Conservation (phyloP, 148 eudicot genomes). For the Arctostaphylos glauca region DNA sequence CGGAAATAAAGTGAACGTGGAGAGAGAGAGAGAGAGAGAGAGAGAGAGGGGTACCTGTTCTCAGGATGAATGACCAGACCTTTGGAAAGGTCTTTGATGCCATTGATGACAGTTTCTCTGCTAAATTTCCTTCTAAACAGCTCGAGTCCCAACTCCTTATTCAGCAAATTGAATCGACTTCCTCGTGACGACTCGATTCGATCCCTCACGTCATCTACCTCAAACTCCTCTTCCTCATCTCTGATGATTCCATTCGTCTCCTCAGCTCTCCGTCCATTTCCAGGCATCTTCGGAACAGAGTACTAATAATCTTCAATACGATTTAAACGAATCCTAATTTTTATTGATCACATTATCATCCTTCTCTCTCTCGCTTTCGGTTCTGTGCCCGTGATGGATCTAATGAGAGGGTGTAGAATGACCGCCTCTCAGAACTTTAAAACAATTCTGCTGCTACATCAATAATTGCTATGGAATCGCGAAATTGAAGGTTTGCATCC, state of each 20-base stretch:
- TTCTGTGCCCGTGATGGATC: background rate
- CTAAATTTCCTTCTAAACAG: conserved; percentile 33
- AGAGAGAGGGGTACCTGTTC: conserved; percentile 36
- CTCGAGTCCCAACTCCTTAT: conserved; percentile 41
- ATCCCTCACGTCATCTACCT: conserved; percentile 47
- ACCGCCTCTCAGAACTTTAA: background rate
- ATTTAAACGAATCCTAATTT: background rate
- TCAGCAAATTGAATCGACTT: conserved; percentile 44
- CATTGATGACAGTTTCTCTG: conserved; percentile 45
- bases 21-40: background rate
- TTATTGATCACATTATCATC: background rate
- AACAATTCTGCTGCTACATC: background rate
- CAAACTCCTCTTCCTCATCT: conserved; percentile 33
- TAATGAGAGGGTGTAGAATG: background rate
- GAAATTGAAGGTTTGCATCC: too few relatives aligned
- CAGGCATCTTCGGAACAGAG: background rate
- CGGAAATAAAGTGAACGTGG: background rate
- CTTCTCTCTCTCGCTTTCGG: background rate
- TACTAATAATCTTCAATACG: background rate
- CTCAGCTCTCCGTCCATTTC: conserved; percentile 2
- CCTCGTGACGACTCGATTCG: conserved; percentile 40
- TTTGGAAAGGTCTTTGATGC: conserved; percentile 48
- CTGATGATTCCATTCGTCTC: background rate
- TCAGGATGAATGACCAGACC: conserved; percentile 57
- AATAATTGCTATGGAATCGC: too few relatives aligned